A percentile compares a stretch with the other conserved stretches of the same genome.
These are phyloP conservation scores for Penicillium riverlandense DNA, from an alignment of 495 filamentous ascomycete species.

Conservation along the genomic window DNA sequence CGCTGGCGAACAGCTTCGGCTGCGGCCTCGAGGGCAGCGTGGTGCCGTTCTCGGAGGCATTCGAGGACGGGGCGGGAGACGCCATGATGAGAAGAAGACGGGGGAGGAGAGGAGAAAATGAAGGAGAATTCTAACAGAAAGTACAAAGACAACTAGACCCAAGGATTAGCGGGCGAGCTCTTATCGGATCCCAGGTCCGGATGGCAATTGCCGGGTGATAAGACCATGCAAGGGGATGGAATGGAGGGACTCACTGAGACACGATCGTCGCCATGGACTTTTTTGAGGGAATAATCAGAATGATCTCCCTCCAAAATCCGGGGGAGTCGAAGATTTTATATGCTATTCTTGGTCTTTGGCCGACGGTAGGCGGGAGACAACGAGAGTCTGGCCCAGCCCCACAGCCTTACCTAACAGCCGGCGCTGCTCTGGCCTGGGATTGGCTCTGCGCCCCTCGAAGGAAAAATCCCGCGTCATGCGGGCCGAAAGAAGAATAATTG, in stretches of 20 bases:
- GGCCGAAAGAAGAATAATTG: constrained; percentile 22
- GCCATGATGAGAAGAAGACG: constrained; percentile 20
- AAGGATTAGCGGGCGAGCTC: neutral
- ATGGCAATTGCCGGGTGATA: neutral
- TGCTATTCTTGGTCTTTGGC: neutral
- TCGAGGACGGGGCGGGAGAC: constrained; percentile 24
- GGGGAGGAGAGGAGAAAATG: neutral
- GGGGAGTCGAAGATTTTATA: constrained; percentile 18
- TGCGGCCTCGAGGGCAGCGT: constrained; percentile 28
- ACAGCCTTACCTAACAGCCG: neutral
- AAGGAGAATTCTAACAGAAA: neutral
- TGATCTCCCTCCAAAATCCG: constrained; percentile 10
- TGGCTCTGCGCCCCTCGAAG: constrained; percentile 14
- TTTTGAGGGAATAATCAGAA: neutral
- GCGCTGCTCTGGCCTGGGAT: constrained; percentile 11
- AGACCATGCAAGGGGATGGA: constrained; percentile 5
- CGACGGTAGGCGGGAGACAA: constrained; percentile 17
- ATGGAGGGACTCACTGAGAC: constrained; percentile 6
- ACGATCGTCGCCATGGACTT: constrained; percentile 12
- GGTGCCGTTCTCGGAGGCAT: constrained; percentile 25
- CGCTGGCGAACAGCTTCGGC: constrained; percentile 30
- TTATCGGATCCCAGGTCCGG: neutral
- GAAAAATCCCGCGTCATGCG: constrained; percentile 28
- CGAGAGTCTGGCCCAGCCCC: constrained; percentile 1
- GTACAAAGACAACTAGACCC: neutral